Base-by-base conservation (phyloP, 495 filamentous ascomycete species). In the Cercophora scortea region DNA sequence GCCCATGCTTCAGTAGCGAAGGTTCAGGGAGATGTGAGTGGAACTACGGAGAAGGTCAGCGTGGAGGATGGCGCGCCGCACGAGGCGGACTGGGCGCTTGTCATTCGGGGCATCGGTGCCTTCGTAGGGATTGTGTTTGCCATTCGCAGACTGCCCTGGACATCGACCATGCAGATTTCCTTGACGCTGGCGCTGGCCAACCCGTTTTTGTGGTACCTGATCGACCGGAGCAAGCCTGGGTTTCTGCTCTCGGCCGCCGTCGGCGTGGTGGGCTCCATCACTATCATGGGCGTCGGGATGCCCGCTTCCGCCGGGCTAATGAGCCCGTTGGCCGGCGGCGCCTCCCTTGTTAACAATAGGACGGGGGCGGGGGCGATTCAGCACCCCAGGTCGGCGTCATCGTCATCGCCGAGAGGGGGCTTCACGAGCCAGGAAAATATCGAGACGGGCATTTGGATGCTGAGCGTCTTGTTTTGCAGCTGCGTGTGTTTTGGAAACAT, bases 91-190 rank as follows among this genome's bases (percentile, higher is more conserved):
- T 96, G 89, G 91, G 83, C 84, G 40, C 80, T 86, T 33, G 86
- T 87, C 9, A 82, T 96, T 16, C 77, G 93, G 50, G 88, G 90
- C 54, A 83, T 97, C 41, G 94, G 93, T 38, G 90, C 89, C 13
- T 96, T 98, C 69, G 83, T 96, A 19, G 93, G 93, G 11, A 93
- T 98, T 66, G 90, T 90, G 16, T 97, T 95, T 73, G 93, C 93
- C 15, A 95, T 98, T 85, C 83, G 93, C 45, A 85, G 83, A 65
- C 81, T 94, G 17, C 88, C 89, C 11, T 98, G 93, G 93, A 77
- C 91, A 62, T 96, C 93, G 32, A 95, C 89, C 5, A 82, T 94
- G 8, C 93, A 98, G 69, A 85, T 91, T 45, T 95, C 93, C 3
- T 63, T 95, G 6, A 94, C 91, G 1, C 83, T 98, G 8, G 88